Base-by-base conservation (phyloP, 306 rosid genomes). In the Sphenostylis stenocarpa region DNA sequence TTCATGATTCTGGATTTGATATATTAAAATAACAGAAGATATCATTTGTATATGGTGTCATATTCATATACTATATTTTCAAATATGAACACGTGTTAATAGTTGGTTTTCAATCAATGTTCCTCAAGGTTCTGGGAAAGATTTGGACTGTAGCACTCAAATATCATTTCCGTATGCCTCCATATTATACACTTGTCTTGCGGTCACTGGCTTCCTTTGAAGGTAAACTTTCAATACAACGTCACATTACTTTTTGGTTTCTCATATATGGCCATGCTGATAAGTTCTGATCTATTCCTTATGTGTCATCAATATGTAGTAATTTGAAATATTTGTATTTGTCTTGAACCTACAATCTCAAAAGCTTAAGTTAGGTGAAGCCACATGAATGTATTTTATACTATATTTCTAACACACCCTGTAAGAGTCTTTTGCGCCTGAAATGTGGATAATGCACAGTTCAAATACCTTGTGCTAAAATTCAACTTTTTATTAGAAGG, bases 161-260 rank as follows among this genome's bases (percentile, higher is more conserved):
- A 87, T 83, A 90, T 82, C 93, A 94, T 57, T 94, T 94, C 85
- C 93, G 97, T 53, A 94, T 94, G 98, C 98, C 98, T 55, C 96
- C 98, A 51, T 94, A 92, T 84, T 94, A 85, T 74, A 86, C 98
- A 16, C 95, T 94, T 72, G 91, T 92, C 70, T 82, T 94, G 52
- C 91, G 97, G 67, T 94, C 96, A 78, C 90, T 94, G 21, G 96
- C 97, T 73, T 94, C 98, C 36, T 92, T 92, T 12, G 98, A 94
- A 90, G 98, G 97, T 94, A 84, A 77, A 31, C 56, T 72, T 70
- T 75, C 47, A 26, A 53, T 58, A 24, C 63, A 55, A 36, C 66
- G 10, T 63, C 31, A 31, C 39, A 36, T 82, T 70, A 29, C 44
- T 45, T 78, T 16, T 53, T 47, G 39, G 49, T 28, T 56, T 29